phyloP scores from a whole-genome alignment of 2,329 filamentous ascomycete species.

The Elsinoe necatrix region DNA sequence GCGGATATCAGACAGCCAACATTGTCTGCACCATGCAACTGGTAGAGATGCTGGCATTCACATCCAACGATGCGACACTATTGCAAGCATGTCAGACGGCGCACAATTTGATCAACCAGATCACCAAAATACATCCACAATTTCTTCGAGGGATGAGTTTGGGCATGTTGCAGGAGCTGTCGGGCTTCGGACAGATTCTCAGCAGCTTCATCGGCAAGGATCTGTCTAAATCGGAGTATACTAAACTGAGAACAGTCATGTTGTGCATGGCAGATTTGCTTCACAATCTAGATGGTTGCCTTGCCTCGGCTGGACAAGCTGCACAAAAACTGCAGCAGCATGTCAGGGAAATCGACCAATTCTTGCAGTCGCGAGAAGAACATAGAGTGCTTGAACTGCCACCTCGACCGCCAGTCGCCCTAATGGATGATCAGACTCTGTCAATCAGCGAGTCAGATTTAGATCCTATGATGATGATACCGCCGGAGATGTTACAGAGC shows the following conservation, averaged over 20 bases:
- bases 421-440: not conserved
- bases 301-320: not conserved
- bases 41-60: conserved; percentile 39
- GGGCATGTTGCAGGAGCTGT: conserved; percentile 42
- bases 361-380: conserved; percentile 4
- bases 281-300: not conserved
- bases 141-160: conserved; percentile 43
- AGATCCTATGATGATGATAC: conserved; percentile 11
- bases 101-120: conserved; percentile 37
- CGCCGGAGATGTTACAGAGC: not conserved
- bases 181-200: conserved; percentile 43
- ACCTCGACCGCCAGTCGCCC: not conserved
- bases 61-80: conserved; percentile 22
- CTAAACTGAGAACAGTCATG: not conserved
- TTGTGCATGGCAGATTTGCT: conserved; percentile 15
- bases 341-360: conserved; percentile 2
- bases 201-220: conserved; percentile 39
- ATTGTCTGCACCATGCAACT: conserved; percentile 43
- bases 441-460: conserved; percentile 1
- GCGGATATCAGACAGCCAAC: conserved; percentile 44
- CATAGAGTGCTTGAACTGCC: not conserved
- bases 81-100: conserved; percentile 41
- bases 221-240: conserved; percentile 30
- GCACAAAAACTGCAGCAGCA: not conserved
- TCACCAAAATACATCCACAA: conserved; percentile 36